Evolutionary conservation across 495 filamentous ascomycete genomes (phyloP).

Genomic region (Hyaloscypha hepaticicola): DNA sequence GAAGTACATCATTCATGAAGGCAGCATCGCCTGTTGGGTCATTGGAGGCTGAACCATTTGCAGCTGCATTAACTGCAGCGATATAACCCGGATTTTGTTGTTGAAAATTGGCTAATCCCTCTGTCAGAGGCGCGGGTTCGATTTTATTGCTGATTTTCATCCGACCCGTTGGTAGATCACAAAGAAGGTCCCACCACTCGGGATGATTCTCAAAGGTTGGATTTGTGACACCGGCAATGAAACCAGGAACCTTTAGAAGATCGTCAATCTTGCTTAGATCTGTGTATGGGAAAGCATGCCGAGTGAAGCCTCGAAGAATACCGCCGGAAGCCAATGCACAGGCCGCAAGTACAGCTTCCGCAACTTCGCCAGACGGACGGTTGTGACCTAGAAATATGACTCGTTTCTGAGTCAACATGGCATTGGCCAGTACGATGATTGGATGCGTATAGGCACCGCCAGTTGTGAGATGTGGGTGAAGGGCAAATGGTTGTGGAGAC

Average conservation of each 20-base stretch:
- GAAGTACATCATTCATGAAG: slow-evolving; percentile 84
- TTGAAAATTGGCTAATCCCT: slow-evolving; percentile 81
- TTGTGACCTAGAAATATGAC: slow-evolving; percentile 96
- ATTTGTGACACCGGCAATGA: slow-evolving; percentile 98
- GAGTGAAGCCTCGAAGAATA: slow-evolving; percentile 87
- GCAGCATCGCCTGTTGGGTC: slow-evolving; percentile 86
- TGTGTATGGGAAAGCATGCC: slow-evolving; percentile 98
- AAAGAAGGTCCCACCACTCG: slow-evolving; percentile 98
- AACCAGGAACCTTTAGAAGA: slow-evolving; percentile 90
- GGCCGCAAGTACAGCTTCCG: slow-evolving; percentile 90
- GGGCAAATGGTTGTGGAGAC: slow-evolving; percentile 79
- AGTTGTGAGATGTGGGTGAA: slow-evolving; percentile 92
- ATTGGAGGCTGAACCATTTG: slow-evolving; percentile 33
- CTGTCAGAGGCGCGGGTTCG: slow-evolving; percentile 72
- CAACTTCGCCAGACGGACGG: slow-evolving; percentile 88
- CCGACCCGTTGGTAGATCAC: slow-evolving; percentile 85
- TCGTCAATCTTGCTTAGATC: slow-evolving; percentile 98
- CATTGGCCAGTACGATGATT: slow-evolving; percentile 74
- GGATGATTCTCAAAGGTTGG: slow-evolving; percentile 91
- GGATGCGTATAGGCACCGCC: slow-evolving; percentile 77
- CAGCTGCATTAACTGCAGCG: slow-evolving; percentile 42
- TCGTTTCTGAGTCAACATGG: slow-evolving; percentile 91
- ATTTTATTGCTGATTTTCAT: slow-evolving; percentile 91
- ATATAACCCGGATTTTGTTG: slow-evolving; percentile 66
- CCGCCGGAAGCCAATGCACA: slow-evolving; percentile 95